Evolutionary conservation across 2,329 filamentous ascomycete species (phyloP).

Genomic region (Epichloe baconii): DNA sequence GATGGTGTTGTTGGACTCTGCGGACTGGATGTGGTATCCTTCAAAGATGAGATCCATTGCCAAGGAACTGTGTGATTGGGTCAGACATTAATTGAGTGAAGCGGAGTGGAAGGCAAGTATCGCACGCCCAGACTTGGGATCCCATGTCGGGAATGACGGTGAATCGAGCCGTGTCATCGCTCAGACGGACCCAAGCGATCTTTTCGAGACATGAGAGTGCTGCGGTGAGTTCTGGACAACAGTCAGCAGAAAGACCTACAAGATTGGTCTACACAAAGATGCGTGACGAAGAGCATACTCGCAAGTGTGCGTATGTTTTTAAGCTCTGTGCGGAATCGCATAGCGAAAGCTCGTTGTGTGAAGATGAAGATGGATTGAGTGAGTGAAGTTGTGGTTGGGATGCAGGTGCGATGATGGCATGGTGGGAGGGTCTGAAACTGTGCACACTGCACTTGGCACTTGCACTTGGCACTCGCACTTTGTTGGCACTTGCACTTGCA

Average conservation of each 20-base stretch:
- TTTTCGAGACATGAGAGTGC: conserved; percentile 59
- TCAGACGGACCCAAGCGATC: conserved; percentile 81
- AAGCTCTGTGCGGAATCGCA: conserved; percentile 55
- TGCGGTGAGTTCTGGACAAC: conserved; percentile 44
- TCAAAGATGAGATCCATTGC: conserved; percentile 77
- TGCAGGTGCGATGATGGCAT: neutral
- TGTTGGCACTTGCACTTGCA: neutral
- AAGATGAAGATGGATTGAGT: neutral
- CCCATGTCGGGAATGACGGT: conserved; percentile 91
- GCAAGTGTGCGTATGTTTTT: conserved; percentile 54
- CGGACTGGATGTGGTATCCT: conserved; percentile 73
- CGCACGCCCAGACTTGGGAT: conserved; percentile 90
- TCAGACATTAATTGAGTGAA: neutral
- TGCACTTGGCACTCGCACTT: neutral
- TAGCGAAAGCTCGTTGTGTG: conserved; percentile 20
- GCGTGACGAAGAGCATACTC: conserved; percentile 28
- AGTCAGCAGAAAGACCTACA: neutral
- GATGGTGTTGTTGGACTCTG: conserved; percentile 72
- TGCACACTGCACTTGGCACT: neutral
- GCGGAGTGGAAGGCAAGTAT: conserved; percentile 12
- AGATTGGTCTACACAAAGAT: neutral
- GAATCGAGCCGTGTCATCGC: conserved; percentile 78
- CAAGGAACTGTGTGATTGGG: conserved; percentile 32
- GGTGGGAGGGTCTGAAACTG: neutral
- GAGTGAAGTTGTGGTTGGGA: neutral